phyloP scores from a whole-genome alignment of 345 rosid species.

The Kernera saxatilis region DNA sequence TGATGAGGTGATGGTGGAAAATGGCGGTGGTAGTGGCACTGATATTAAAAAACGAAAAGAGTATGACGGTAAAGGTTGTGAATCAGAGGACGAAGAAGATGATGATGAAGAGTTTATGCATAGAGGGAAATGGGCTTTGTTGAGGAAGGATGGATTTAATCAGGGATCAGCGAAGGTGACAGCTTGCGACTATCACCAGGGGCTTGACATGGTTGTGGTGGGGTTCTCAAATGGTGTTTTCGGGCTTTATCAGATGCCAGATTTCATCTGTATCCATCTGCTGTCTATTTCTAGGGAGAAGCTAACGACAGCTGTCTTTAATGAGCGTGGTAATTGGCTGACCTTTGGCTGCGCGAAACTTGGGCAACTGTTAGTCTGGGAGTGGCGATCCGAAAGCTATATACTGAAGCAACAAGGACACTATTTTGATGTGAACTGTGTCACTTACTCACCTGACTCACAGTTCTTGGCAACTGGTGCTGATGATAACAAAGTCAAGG shows the following conservation, averaged over 20 bases:
- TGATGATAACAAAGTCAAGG: slow-evolving; percentile 98
- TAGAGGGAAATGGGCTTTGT: slow-evolving; percentile 59
- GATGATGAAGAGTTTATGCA: slow-evolving; percentile 50
- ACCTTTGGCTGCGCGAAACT: slow-evolving; percentile 90
- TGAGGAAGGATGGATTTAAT: slow-evolving; percentile 77
- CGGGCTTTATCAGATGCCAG: slow-evolving; percentile 94
- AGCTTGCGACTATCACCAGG: slow-evolving; percentile 79
- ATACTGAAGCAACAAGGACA: slow-evolving; percentile 99
- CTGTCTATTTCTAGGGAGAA: slow-evolving; percentile 82
- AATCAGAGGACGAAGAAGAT: slow-evolving; percentile 21
- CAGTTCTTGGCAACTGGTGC: slow-evolving; percentile 96
- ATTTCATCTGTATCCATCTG: slow-evolving; percentile 82
- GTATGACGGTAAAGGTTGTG: slow-evolving; percentile 42
- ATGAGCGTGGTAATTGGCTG: slow-evolving; percentile 91
- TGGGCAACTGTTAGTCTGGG: slow-evolving; percentile 97
- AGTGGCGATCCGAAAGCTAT: slow-evolving; percentile 93
- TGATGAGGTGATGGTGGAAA: slow-evolving; percentile 33
- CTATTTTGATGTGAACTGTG: slow-evolving; percentile 83
- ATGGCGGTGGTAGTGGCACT: slow-evolving; percentile 1
- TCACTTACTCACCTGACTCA: slow-evolving; percentile 88
- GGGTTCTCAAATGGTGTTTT: slow-evolving; percentile 92
- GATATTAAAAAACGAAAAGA: slow-evolving; percentile 53
- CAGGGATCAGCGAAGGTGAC: slow-evolving; percentile 67
- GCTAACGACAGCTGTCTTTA: slow-evolving; percentile 78
- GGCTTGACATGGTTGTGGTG: slow-evolving; percentile 76